These are phyloP conservation scores for Pichia sp. DNA, from an alignment of 1,139 yeast genomes.

Conservation along the genomic window DNA sequence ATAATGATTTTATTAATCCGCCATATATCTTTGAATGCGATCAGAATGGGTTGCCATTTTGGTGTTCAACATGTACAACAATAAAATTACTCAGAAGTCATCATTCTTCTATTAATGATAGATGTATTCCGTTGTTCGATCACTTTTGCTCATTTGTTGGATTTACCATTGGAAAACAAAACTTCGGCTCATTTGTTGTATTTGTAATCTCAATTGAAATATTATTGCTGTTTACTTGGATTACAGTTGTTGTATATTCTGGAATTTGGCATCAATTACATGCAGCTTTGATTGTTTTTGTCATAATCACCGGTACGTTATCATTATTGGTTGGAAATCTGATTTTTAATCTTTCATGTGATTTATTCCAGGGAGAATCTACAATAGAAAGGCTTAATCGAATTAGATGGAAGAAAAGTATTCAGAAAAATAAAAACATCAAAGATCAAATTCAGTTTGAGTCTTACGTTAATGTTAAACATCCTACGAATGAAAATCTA, in stretches of 20 bases:
- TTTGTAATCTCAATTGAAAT: slow-evolving; percentile 36
- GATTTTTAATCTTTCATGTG: not conserved
- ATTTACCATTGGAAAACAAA: slow-evolving; percentile 47
- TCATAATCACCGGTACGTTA: slow-evolving; percentile 3
- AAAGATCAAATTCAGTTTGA: slow-evolving; percentile 14
- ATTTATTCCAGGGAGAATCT: slow-evolving; percentile 12
- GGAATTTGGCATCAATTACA: slow-evolving; percentile 26
- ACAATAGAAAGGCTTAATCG: slow-evolving; percentile 14
- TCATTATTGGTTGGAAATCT: slow-evolving; percentile 8
- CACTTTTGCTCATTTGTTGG: slow-evolving; percentile 68
- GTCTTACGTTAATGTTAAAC: slow-evolving; percentile 23
- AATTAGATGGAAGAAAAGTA: slow-evolving; percentile 14
- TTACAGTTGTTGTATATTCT: slow-evolving; percentile 17
- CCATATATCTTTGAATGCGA: slow-evolving; percentile 57
- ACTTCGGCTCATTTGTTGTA: slow-evolving; percentile 48
- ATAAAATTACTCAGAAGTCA: slow-evolving; percentile 50
- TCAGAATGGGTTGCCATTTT: slow-evolving; percentile 52
- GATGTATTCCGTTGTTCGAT: slow-evolving; percentile 54
- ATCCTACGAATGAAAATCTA: slow-evolving; percentile 17
- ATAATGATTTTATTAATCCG: slow-evolving; percentile 20
- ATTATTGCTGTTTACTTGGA: slow-evolving; percentile 29
- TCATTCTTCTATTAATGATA: slow-evolving; percentile 43
- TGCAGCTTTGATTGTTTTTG: slow-evolving; percentile 13
- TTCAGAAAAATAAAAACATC: slow-evolving; percentile 1
- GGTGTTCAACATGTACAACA: slow-evolving; percentile 51